Conservation (phyloP, 2,329 filamentous ascomycete species). For the Pseudocercospora fijiensis region DNA sequence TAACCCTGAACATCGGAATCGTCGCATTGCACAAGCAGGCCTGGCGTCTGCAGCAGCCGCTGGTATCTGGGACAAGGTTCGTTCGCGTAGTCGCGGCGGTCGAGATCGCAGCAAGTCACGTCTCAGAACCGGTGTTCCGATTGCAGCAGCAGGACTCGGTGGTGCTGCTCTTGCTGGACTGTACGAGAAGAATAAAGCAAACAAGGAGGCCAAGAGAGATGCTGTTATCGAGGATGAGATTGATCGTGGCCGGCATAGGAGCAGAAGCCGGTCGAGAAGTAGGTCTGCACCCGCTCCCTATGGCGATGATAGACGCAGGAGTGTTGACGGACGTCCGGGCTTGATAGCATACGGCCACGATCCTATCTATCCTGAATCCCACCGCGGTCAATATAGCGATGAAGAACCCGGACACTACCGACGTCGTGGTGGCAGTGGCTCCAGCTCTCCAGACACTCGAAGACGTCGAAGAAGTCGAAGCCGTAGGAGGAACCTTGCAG, state of each 20-base stretch:
- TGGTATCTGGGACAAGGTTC: slow-evolving; percentile 58
- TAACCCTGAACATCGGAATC: slow-evolving; percentile 55
- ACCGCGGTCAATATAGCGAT: slow-evolving; percentile 42
- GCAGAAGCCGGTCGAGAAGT: slow-evolving; percentile 42
- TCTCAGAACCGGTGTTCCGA: slow-evolving; percentile 57
- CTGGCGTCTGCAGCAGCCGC: slow-evolving; percentile 62
- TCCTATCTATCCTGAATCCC: slow-evolving; percentile 58
- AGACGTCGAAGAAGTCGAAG: slow-evolving; percentile 41
- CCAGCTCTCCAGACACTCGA: slow-evolving; percentile 43
- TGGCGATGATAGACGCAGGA: slow-evolving; percentile 39
- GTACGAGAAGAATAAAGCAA: slow-evolving; percentile 63
- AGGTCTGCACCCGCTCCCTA: slow-evolving; percentile 45
- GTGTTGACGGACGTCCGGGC: slow-evolving; percentile 50
- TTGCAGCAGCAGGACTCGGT: slow-evolving; percentile 60
- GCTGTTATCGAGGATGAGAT: slow-evolving; percentile 40
- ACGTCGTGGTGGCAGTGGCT: slow-evolving; percentile 44
- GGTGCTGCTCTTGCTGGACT: slow-evolving; percentile 61
- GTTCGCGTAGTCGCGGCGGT: slow-evolving; percentile 58
- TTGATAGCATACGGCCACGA: slow-evolving; percentile 65
- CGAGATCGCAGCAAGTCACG: slow-evolving; percentile 55
- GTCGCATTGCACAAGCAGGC: slow-evolving; percentile 61
- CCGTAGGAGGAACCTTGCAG: slow-evolving; percentile 53
- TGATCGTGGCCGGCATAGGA: slow-evolving; percentile 29
- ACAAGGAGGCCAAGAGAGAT: slow-evolving; percentile 55
- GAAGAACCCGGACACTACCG: slow-evolving; percentile 45